Evolutionary conservation across 371 early-diverging fungal species (phyloP), one percentile per base, ranked within the genome.

Genomic region (Mortierella sp.): DNA sequence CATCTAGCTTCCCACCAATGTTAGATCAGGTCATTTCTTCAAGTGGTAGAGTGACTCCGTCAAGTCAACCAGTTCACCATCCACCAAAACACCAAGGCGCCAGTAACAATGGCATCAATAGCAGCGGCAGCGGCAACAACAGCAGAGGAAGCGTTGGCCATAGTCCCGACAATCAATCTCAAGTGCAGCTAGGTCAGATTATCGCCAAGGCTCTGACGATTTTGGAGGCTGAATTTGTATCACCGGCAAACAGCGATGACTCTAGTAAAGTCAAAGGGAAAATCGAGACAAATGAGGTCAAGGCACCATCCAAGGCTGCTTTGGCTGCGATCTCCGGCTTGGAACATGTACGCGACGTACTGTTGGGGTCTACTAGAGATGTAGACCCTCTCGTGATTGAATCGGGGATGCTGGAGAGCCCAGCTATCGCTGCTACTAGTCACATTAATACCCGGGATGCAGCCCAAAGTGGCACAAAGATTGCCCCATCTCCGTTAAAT

Each of bases 291-390:
- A n/a, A 1, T 2, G 22, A 10, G 4, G 13, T 22, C 24, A 70
- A 52, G 65, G 50, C 9, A 10, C 65, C 76, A 8, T 63, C 74
- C 21, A 74, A 78, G 47, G 75, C 69, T 0, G 58, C 63, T 0
- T n/a, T 70, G 32, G 80, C 83, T 59, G 91, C 88, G 1, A 77
- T 91, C 1, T 86, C 84, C 24, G 90, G 90, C 0, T 76, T 92
- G 47, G 91, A 90, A 57, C 91, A 92, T 67, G 85, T 91, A 0
- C 86, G 91, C 6, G 92, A 92, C 80, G 87, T 90, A 8, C 67
- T 92, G 22, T 63, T 84, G 8, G 91, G 90, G 4, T 84, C 87
- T 50, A 83, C 87, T 15, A 67, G 70, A 40, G 85, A 87, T 10
- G 84, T 90, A 58, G 87, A 91, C 65, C 73, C 87, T 2, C 80